Evolutionary conservation across 2,329 filamentous ascomycete genomes (phyloP), one percentile per base, ranked within the genome.

Genomic region (Fusarium poae): DNA sequence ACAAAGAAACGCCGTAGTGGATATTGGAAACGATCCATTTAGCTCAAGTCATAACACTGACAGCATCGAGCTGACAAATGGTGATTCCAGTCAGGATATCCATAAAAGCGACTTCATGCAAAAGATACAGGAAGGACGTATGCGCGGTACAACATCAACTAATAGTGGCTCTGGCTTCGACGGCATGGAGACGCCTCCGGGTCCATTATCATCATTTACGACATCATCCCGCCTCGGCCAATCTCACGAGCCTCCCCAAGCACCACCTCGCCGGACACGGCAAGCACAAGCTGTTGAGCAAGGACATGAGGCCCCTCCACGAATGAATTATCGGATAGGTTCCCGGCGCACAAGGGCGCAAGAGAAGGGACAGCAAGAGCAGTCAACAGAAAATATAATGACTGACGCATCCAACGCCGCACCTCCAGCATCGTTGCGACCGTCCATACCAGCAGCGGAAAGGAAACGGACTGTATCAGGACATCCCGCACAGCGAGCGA

Each of bases 381-480:
- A 75, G 50, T 49, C 73, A 8, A 60, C 72, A 13, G 85, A 87
- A 15, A 70, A 72, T 72, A 73, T 82, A 34, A 75, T 82, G 49
- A 70, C 78, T 4, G 86, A 88, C 39, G 76, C 81, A 2, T 70
- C 79, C 72, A 65, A 78, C 71, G 56, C 76, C 73, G 58, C 76
- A 69, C 46, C 74, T 73, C 49, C 77, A 72, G 79, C 76, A 82
- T 81, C 72, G 23, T 63, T 72, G 34, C 73, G 79, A 30, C 73
- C 82, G 57, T 74, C 82, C 20, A 76, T 82, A 65, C 77, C 84
- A 21, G 83, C 81, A 6, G 80, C 84, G 16, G 92, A 94, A 63
- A 89, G 94, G 77, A 98, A 97, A 81, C 89, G 95, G 71, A 97
- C 94, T 2, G 88, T 97, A n/a, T 97, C 95, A 40, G 95, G 95